Evolutionary conservation across 2,329 filamentous ascomycete species (phyloP).

Genomic region (Colletotrichum gigasporum): DNA sequence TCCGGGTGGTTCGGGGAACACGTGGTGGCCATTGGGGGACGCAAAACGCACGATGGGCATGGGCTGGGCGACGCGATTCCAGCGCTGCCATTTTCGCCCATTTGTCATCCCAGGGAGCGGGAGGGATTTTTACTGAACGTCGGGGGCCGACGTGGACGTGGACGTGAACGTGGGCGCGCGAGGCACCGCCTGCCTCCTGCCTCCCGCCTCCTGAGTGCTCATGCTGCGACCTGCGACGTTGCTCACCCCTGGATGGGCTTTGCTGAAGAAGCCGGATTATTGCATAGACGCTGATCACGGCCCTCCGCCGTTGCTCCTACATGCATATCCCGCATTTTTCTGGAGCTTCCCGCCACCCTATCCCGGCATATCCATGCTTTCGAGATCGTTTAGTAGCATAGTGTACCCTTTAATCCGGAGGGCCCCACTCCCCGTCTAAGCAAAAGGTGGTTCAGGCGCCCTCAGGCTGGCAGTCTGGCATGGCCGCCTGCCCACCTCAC

Average conservation of each 20-base stretch:
- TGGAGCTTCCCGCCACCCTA: constrained; percentile 15
- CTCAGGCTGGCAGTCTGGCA: constrained; percentile 9
- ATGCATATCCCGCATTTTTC: constrained; percentile 14
- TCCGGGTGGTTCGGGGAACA: constrained; percentile 21
- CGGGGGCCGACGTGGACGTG: background rate
- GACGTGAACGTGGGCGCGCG: background rate
- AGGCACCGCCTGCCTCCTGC: constrained; percentile 11
- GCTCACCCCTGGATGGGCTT: constrained; percentile 21
- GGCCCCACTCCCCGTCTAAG: background rate
- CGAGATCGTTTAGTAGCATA: background rate
- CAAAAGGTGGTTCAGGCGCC: constrained; percentile 5
- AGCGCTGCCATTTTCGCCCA: constrained; percentile 12
- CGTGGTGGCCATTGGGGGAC: constrained; percentile 27
- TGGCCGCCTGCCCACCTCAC: constrained; percentile 26
- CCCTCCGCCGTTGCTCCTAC: background rate
- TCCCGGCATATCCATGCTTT: constrained; percentile 26
- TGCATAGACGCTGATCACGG: constrained; percentile 26
- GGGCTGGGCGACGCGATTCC: constrained; percentile 15
- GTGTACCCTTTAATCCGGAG: background rate
- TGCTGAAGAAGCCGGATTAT: constrained; percentile 29
- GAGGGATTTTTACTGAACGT: background rate
- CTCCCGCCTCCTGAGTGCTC: too few relatives aligned
- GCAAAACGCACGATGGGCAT: background rate
- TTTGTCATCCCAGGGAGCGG: background rate
- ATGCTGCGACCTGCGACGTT: constrained; percentile 7